phyloP scores from a whole-genome alignment of 208 protist species.

The Paratrypanosoma confusum region DNA sequence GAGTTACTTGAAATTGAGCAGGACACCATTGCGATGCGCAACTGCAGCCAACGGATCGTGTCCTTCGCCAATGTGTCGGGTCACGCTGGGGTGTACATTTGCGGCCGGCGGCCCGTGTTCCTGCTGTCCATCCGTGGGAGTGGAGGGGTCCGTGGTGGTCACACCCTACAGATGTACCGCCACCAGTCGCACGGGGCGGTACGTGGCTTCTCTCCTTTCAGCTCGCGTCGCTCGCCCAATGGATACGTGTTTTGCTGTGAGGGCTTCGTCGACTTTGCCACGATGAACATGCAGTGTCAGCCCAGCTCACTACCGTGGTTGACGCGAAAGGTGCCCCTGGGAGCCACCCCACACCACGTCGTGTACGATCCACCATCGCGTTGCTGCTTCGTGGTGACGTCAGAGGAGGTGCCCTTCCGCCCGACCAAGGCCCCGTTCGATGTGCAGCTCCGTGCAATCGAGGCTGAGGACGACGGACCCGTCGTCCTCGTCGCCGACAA shows the following conservation, averaged over 20 bases:
- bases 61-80: constrained; percentile 34
- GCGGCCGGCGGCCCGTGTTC: constrained; percentile 75
- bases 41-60: constrained; percentile 57
- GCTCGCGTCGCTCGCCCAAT: constrained; percentile 20
- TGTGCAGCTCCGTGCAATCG: constrained; percentile 45
- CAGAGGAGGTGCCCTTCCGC: constrained; percentile 42
- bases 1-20: constrained; percentile 42
- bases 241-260: constrained; percentile 77
- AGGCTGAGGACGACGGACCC: constrained; percentile 33
- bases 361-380: constrained; percentile 58
- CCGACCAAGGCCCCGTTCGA: constrained; percentile 70
- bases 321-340: constrained; percentile 52
- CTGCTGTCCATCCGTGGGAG: constrained; percentile 38
- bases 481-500: constrained; percentile 9
- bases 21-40: constrained; percentile 45
- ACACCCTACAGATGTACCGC: constrained; percentile 42
- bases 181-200: constrained; percentile 48
- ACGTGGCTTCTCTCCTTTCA: constrained; percentile 66
- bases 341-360: constrained; percentile 66
- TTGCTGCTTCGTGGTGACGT: constrained; percentile 64
- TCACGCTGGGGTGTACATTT: constrained; percentile 65
- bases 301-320: constrained; percentile 44
- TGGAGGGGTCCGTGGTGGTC: too few relatives aligned
- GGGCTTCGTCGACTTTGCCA: constrained; percentile 69
- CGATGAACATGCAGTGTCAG: constrained; percentile 44